Evolutionary conservation across 2,329 filamentous ascomycete species (phyloP).

Genomic region (Talaromyces sp.): DNA sequence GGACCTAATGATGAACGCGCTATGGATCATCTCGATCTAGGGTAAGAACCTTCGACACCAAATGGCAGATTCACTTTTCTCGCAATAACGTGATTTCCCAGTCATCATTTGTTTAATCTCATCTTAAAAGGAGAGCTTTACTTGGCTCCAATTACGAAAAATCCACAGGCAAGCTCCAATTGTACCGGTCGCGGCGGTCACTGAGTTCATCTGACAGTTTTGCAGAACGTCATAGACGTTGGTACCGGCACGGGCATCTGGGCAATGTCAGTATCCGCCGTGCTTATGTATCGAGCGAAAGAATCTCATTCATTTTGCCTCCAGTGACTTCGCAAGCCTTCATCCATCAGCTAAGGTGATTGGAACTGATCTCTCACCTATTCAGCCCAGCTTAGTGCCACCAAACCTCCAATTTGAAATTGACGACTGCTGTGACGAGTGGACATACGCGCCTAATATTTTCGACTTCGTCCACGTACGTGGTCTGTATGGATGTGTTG

Average conservation of each 20-base stretch:
- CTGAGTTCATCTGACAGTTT: background rate
- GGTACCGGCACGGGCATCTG: constrained; percentile 16
- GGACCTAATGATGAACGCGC: constrained; percentile 14
- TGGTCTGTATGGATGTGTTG: constrained; percentile 17
- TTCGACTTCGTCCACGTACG: constrained; percentile 27
- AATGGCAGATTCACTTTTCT: background rate
- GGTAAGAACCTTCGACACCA: background rate
- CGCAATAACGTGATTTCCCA: background rate
- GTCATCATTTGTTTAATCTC: constrained; percentile 11
- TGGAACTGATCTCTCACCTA: constrained; percentile 16
- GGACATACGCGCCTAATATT: constrained; percentile 18
- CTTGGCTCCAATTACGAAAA: constrained; percentile 12
- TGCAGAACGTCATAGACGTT: constrained; percentile 15
- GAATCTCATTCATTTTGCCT: background rate
- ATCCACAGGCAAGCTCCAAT: background rate
- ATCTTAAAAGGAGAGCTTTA: constrained; percentile 12
- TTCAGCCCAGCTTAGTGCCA: constrained; percentile 12
- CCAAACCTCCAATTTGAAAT: constrained; percentile 25
- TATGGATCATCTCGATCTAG: constrained; percentile 12
- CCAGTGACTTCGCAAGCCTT: constrained; percentile 5
- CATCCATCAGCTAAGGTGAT: constrained; percentile 15
- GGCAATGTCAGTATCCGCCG: constrained; percentile 11
- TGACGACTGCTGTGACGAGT: constrained; percentile 22
- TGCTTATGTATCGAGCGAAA: background rate
- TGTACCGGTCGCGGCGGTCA: background rate